phyloP scores from a whole-genome alignment of 345 rosid species.

The Moringa oleifera region DNA sequence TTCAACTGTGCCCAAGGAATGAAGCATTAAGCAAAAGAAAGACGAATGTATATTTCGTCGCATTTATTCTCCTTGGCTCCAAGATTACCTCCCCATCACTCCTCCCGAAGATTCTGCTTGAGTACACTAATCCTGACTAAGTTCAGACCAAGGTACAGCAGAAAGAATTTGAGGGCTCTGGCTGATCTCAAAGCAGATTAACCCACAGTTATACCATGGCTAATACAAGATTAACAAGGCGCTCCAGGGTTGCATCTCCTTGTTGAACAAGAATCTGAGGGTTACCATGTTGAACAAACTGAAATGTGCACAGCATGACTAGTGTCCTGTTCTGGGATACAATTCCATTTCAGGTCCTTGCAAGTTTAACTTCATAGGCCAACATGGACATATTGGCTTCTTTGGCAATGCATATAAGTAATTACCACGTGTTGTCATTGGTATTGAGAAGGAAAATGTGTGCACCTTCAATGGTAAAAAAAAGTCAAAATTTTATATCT shows the following conservation, averaged over 20 bases:
- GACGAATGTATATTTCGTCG: too few species aligned
- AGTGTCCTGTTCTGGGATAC: too few species aligned
- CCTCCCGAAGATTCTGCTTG: slow-evolving; percentile 96
- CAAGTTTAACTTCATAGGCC: background rate
- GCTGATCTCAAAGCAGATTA: background rate
- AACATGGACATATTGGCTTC: background rate
- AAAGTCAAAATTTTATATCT: too few species aligned
- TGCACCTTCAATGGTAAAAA: background rate
- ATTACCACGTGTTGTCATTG: background rate
- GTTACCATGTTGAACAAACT: background rate
- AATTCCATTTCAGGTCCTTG: background rate
- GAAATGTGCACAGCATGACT: too few species aligned
- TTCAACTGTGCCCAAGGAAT: too few species aligned
- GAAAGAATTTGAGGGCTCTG: background rate
- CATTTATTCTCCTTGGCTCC: too few species aligned
- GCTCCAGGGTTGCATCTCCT: background rate
- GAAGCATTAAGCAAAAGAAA: too few species aligned
- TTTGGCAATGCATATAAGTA: background rate
- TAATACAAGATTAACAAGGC: too few species aligned
- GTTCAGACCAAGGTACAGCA: background rate
- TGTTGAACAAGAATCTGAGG: too few species aligned
- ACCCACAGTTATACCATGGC: too few species aligned
- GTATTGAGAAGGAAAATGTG: background rate
- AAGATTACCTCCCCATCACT: too few species aligned
- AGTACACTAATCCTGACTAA: slow-evolving; percentile 84